phyloP scores from a whole-genome alignment of 1,284 basidiomycete species.

The Mycosarcoma maydis region DNA sequence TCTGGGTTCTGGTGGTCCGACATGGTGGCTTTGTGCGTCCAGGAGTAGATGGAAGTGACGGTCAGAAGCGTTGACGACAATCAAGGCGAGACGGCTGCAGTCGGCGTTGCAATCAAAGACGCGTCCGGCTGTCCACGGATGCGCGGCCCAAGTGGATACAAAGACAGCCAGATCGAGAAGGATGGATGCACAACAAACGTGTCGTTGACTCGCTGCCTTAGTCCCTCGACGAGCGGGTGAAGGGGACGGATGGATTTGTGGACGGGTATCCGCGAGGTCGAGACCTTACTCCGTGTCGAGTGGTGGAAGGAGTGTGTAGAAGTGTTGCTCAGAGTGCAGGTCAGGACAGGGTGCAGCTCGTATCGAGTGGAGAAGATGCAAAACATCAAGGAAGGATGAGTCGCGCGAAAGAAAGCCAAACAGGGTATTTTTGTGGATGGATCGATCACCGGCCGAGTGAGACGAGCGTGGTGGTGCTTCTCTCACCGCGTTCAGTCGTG shows the following conservation, averaged over 20 bases:
- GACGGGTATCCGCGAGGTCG: not conserved
- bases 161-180: not conserved
- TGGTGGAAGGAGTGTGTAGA: too few relatives aligned
- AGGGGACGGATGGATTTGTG: not conserved
- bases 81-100: too few relatives aligned
- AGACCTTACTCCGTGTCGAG: too few relatives aligned
- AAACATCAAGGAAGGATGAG: slow-evolving; percentile 18
- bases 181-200: not conserved
- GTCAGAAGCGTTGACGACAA: not conserved
- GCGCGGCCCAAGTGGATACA: not conserved
- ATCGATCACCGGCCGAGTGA: slow-evolving; percentile 51
- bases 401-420: slow-evolving; percentile 44
- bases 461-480: not conserved
- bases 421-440: not conserved
- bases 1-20: slow-evolving; percentile 41
- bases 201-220: not conserved
- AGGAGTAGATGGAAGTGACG: not conserved
- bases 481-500: too few relatives aligned
- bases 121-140: not conserved
- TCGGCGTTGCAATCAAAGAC: too few relatives aligned
- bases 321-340: not conserved
- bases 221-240: not conserved
- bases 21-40: slow-evolving; percentile 10
- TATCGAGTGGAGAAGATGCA: slow-evolving; percentile 30
- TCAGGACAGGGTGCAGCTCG: slow-evolving; percentile 33